These are phyloP conservation scores for Oldenlandia corymbosa DNA, from an alignment of 257 asterid species.

Conservation along the genomic window DNA sequence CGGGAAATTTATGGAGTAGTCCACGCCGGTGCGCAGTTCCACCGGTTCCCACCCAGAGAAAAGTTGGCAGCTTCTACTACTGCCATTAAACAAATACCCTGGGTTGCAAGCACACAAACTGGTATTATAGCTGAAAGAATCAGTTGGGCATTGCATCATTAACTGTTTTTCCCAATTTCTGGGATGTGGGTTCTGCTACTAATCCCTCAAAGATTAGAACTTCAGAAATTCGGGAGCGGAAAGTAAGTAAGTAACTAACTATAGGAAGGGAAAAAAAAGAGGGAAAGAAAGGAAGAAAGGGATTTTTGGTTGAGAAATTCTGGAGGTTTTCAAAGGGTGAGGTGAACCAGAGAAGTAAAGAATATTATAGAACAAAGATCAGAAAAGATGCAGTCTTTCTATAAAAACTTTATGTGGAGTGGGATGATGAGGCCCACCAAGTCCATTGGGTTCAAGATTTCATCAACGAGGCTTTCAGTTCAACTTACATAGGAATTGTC, in stretches of 20 bases:
- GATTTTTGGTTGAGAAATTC: background rate
- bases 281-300: background rate
- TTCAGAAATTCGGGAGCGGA: background rate
- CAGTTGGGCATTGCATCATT: constrained; percentile 55
- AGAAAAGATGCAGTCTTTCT: background rate
- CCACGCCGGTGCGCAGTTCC: constrained; percentile 58
- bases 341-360: background rate
- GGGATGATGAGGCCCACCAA: too few species aligned
- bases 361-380: background rate
- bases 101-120: constrained; percentile 73
- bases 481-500: background rate
- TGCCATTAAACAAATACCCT: constrained; percentile 43
- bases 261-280: background rate
- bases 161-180: background rate
- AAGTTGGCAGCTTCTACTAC: constrained; percentile 40
- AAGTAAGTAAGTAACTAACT: background rate
- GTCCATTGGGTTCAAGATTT: too few species aligned
- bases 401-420: background rate
- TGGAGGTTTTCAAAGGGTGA: background rate
- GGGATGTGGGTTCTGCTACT: constrained; percentile 7
- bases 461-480: too few species aligned
- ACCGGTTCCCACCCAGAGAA: constrained; percentile 35
- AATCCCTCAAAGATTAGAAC: background rate
- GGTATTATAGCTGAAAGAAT: constrained; percentile 58
- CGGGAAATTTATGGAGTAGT: constrained; percentile 54